phyloP scores from a whole-genome alignment of 2,329 filamentous ascomycete species.

The Penicillium sp. region DNA sequence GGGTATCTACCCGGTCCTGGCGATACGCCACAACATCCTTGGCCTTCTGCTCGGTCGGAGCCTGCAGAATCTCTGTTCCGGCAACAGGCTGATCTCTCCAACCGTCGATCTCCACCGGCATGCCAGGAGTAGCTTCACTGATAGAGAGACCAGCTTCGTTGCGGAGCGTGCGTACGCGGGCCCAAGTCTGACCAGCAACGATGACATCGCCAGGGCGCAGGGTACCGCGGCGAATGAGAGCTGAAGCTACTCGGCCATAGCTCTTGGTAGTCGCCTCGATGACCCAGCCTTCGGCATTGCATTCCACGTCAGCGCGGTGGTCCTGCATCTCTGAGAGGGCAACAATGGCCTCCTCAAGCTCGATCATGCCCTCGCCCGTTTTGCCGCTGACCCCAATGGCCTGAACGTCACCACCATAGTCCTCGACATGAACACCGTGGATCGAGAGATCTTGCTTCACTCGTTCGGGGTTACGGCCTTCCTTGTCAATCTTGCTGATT shows the following conservation, averaged over 20 bases:
- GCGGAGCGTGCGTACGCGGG: constrained; percentile 76
- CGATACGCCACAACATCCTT: constrained; percentile 78
- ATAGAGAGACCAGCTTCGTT: constrained; percentile 81
- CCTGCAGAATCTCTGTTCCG: constrained; percentile 85
- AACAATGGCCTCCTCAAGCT: constrained; percentile 87
- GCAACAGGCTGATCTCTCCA: constrained; percentile 87
- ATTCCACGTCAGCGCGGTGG: constrained; percentile 75
- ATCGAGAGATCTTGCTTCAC: constrained; percentile 86
- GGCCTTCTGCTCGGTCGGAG: constrained; percentile 74
- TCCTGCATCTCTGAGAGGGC: constrained; percentile 88
- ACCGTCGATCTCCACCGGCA: constrained; percentile 89
- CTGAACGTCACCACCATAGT: constrained; percentile 92
- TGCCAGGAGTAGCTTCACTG: constrained; percentile 77
- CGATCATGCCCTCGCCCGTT: constrained; percentile 86
- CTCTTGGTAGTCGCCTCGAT: constrained; percentile 88
- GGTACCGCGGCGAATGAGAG: constrained; percentile 86
- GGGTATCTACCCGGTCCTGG: constrained; percentile 68
- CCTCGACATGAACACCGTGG: constrained; percentile 87
- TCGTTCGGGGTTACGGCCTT: constrained; percentile 73
- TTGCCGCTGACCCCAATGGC: constrained; percentile 90
- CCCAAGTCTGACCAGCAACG: constrained; percentile 86
- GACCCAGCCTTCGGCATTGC: constrained; percentile 87
- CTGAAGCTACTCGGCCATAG: constrained; percentile 80
- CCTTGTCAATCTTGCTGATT: constrained; percentile 95
- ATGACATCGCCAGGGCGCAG: constrained; percentile 78